A percentile compares a stretch with the other conserved stretches of the same genome.
Evolutionary conservation across 2,329 filamentous ascomycete genomes (phyloP).

Genomic region (Monosporascus sp.): DNA sequence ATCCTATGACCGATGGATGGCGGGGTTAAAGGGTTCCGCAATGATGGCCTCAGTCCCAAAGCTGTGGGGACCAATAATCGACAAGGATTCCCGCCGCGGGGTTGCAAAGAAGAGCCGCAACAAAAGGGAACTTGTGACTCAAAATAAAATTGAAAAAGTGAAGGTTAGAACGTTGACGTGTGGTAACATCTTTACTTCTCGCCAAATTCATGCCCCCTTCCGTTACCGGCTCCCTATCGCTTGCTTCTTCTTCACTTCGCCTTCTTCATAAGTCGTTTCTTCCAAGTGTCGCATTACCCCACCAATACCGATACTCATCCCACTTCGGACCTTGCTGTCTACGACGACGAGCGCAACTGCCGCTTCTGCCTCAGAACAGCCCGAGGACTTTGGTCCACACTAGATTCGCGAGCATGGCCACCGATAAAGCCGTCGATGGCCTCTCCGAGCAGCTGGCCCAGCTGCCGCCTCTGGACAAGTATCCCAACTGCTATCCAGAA

Average conservation of each 20-base stretch:
- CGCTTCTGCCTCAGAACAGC: background rate
- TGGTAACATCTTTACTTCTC: no score
- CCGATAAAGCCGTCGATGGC: slow-evolving; percentile 13
- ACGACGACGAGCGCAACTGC: background rate
- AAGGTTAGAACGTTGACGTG: no score
- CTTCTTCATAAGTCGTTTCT: background rate
- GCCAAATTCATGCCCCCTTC: background rate
- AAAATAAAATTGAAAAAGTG: no score
- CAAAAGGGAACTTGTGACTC: no score
- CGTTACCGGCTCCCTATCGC: background rate
- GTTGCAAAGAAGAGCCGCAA: no score
- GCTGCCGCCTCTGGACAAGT: slow-evolving; percentile 30
- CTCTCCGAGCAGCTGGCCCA: slow-evolving; percentile 18
- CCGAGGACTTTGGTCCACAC: background rate
- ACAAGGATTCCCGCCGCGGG: no score
- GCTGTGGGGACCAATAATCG: no score
- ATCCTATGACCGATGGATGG: no score
- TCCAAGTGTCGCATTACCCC: background rate
- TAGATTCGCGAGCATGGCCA: slow-evolving; percentile 12
- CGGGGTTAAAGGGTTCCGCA: no score
- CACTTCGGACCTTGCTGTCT: background rate
- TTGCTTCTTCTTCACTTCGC: background rate
- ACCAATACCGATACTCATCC: background rate
- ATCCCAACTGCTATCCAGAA: slow-evolving; percentile 57
- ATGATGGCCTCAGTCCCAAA: no score